A percentile compares a stretch with the other conserved stretches of the same genome.
Evolutionary conservation across 2,329 filamentous ascomycete species (phyloP).

Genomic region (Microdochium trichocladiopsis): DNA sequence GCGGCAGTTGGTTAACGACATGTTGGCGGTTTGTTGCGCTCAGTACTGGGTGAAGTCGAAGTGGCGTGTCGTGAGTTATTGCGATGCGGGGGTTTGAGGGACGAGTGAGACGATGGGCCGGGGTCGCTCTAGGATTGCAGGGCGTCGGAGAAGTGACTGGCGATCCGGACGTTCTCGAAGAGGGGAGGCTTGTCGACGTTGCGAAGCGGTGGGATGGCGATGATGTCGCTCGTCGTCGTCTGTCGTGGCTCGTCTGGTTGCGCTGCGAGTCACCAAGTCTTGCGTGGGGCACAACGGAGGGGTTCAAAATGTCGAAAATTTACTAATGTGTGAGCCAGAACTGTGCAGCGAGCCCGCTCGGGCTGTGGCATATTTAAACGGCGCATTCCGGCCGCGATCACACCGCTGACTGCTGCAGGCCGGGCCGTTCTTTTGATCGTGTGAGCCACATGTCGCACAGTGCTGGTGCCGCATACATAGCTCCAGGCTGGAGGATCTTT

Average conservation of each 20-base stretch:
- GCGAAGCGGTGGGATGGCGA: neutral
- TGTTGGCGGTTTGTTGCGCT: conserved; percentile 47
- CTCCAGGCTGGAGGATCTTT: too few relatives aligned
- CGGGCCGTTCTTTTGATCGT: too few relatives aligned
- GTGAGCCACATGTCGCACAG: too few relatives aligned
- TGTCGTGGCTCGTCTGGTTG: neutral
- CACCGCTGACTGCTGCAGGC: too few relatives aligned
- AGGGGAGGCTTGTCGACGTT: neutral
- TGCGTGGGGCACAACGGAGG: neutral
- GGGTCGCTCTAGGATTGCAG: conserved; percentile 10
- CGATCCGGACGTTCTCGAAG: neutral
- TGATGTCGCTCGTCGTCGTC: neutral
- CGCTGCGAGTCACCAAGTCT: neutral
- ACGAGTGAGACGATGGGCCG: neutral
- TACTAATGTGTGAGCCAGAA: neutral
- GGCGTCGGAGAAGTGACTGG: neutral
- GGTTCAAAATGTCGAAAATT: neutral
- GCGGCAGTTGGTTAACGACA: conserved; percentile 94
- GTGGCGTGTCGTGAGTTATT: conserved; percentile 3
- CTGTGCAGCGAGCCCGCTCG: too few relatives aligned
- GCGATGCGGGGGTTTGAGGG: neutral
- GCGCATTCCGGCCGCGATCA: too few relatives aligned
- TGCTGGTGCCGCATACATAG: too few relatives aligned
- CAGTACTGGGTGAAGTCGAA: conserved; percentile 12
- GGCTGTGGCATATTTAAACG: too few relatives aligned